Base-by-base conservation (phyloP, 352 stramenopile species). In the Nothophytophthora sp. region DNA sequence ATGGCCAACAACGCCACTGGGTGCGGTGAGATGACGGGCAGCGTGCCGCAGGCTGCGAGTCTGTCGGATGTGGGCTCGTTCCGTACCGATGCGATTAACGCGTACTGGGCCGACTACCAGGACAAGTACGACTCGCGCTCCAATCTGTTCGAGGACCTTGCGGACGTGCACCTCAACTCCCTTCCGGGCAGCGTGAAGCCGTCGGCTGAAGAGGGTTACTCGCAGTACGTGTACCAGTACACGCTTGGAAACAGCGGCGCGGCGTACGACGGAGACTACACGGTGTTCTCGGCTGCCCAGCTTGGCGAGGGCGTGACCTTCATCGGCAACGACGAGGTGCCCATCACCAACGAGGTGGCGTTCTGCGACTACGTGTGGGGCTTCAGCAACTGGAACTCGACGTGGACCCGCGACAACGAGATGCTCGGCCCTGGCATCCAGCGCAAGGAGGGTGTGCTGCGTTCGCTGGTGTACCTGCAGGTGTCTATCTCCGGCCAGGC, bases 401-500 rank as follows among this genome's bases (percentile, higher is more conserved):
- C 78, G 50, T 87, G 75, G 78, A 85, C 76, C 15, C 58, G 63
- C 23, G 57, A 82, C 65, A 77, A 80, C 62, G 63, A 86, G 43
- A 67, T 70, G 55, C 78, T 89, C 27, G 78, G 78, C 25, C 78
- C 78, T 46, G 78, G 78, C 28, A 59, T 70, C 29, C 70, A 89
- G 67, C 76, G 73, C 57, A 89, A 89, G 64, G 70, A 87, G 40
- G 78, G 65, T 51, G 73, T 87, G 53, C 52, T 89, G 6, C 78
- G 78, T 41, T 78, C 70, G 68, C 37, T 89, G 29, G 63, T 89
- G 20, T 89, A 89, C 61, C 69, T 73, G 53, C 78, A 89, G 47
- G 78, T 89, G 55, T 87, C 75, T 12, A 87, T 89, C 50, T 89
- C 78, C 9, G 78, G 78, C 19, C 78, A 89, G 60, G 78, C 78